phyloP scores from a whole-genome alignment of 2,329 filamentous ascomycete genomes.

The Cladosporium colombiae region DNA sequence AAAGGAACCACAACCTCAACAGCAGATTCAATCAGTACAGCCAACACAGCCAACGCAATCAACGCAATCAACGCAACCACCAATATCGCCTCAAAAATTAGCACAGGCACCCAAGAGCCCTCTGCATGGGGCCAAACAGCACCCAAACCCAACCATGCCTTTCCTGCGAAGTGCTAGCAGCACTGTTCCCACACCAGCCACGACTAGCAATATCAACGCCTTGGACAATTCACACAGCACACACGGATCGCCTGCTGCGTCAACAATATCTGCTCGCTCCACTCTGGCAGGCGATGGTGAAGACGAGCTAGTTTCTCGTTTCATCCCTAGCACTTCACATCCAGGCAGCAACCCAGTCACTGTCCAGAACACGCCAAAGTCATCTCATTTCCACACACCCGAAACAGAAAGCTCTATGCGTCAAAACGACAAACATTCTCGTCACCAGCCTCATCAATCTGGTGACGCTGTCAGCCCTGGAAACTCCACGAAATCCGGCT shows the following conservation, averaged over 20 bases:
- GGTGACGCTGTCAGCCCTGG: conserved; percentile 33
- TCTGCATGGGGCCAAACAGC: conserved; percentile 27
- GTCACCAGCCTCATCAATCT: conserved; percentile 15
- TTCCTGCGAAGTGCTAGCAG: conserved; percentile 29
- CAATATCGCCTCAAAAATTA: conserved; percentile 1
- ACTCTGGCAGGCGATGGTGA: conserved; percentile 26
- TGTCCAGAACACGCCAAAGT: conserved; percentile 33
- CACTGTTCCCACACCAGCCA: conserved; percentile 33
- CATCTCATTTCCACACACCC: conserved; percentile 32
- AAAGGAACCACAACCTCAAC: conserved; percentile 8
- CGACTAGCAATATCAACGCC: conserved; percentile 36
- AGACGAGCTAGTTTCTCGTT: conserved; percentile 37
- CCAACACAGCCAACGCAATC: conserved; percentile 16
- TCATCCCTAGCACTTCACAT: conserved; percentile 35
- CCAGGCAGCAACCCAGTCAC: conserved; percentile 35
- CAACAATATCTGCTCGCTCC: conserved; percentile 30
- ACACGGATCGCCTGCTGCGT: conserved; percentile 31
- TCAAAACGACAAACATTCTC: not conserved
- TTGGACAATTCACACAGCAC: conserved; percentile 34
- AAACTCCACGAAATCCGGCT: conserved; percentile 31
- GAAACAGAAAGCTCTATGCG: conserved; percentile 29
- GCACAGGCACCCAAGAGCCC: conserved; percentile 23
- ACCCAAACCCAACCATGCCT: conserved; percentile 32
- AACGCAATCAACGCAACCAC: not conserved
- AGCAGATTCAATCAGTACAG: conserved; percentile 13